Evolutionary conservation across 2,329 filamentous ascomycete species (phyloP).

Genomic region (Alternaria sp.): DNA sequence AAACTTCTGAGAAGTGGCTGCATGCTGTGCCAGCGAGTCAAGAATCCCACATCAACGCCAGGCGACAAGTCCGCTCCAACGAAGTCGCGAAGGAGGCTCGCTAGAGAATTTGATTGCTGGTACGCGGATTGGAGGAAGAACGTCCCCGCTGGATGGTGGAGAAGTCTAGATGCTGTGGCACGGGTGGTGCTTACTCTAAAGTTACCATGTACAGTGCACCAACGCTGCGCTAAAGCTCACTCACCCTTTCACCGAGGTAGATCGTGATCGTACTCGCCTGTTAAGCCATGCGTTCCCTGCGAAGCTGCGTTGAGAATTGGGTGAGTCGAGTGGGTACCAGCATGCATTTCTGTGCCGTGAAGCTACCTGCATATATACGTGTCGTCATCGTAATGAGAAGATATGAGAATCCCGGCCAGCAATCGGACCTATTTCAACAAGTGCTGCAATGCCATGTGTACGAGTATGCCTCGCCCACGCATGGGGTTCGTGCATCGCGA

Average conservation of each 20-base stretch:
- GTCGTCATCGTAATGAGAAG: conserved; percentile 35
- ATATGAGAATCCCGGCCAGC: conserved; percentile 16
- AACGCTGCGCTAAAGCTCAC: conserved; percentile 12
- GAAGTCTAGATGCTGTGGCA: conserved; percentile 16
- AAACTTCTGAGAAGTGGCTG: conserved; percentile 24
- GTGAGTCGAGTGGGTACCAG: conserved; percentile 25
- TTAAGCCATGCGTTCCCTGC: conserved; percentile 13
- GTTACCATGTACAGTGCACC: conserved; percentile 6
- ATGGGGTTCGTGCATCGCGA: conserved; percentile 16
- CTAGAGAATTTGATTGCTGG: conserved; percentile 15
- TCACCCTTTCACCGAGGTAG: conserved; percentile 27
- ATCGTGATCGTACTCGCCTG: conserved; percentile 21
- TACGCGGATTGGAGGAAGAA: conserved; percentile 32
- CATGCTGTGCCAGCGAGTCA: conserved; percentile 15
- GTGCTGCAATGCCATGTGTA: conserved; percentile 37
- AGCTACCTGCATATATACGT: conserved; percentile 35
- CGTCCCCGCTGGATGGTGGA: conserved; percentile 17
- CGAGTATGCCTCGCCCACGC: conserved; percentile 31
- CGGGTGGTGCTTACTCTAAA: conserved; percentile 10
- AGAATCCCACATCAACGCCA: not conserved
- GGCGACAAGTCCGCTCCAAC: conserved; percentile 8
- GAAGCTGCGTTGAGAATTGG: conserved; percentile 12
- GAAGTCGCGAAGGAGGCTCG: conserved; percentile 11
- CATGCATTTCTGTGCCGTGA: conserved; percentile 29
- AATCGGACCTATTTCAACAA: conserved; percentile 24